Percentiles rank a stretch among this genome's conserved stretches.
Evolutionary conservation across 2,329 filamentous ascomycete genomes (phyloP).

Genomic region (Teratosphaeria nubilosa): DNA sequence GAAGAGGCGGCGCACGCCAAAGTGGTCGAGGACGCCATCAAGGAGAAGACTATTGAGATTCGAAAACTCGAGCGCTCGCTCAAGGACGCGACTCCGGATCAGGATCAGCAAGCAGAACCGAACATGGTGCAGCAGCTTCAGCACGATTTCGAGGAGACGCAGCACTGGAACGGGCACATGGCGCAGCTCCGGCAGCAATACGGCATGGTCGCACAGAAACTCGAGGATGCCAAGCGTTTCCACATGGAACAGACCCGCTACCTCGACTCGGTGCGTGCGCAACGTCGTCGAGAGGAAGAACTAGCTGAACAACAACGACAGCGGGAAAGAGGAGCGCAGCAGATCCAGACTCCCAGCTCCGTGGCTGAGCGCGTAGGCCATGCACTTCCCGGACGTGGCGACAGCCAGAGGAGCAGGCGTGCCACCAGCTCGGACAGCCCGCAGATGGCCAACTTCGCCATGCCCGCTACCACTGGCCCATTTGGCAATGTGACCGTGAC

Average conservation of each 20-base stretch:
- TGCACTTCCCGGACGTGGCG: slow-evolving; percentile 16
- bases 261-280: slow-evolving; percentile 18
- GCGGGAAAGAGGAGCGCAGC: slow-evolving; percentile 26
- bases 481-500: neutral
- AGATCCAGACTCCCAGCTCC: slow-evolving; percentile 10
- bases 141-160: slow-evolving; percentile 31
- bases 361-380: neutral
- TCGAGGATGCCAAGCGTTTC: slow-evolving; percentile 24
- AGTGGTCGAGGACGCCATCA: slow-evolving; percentile 61
- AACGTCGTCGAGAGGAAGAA: slow-evolving; percentile 21
- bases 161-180: slow-evolving; percentile 27
- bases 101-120: slow-evolving; percentile 15
- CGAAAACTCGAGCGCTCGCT: slow-evolving; percentile 58
- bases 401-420: slow-evolving; percentile 31
- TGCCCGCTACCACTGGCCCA: slow-evolving; percentile 22
- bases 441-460: slow-evolving; percentile 13
- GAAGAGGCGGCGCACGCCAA: slow-evolving; percentile 42
- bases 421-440: slow-evolving; percentile 26
- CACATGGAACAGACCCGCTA: slow-evolving; percentile 36
- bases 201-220: slow-evolving; percentile 16
- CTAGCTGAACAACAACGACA: slow-evolving; percentile 29
- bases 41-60: slow-evolving; percentile 59
- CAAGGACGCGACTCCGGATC: slow-evolving; percentile 44
- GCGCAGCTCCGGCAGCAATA: slow-evolving; percentile 23
- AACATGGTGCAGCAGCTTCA: slow-evolving; percentile 25